These are phyloP conservation scores for Ustilago lituana DNA, from an alignment of 1,284 basidiomycete genomes.

Conservation along the genomic window DNA sequence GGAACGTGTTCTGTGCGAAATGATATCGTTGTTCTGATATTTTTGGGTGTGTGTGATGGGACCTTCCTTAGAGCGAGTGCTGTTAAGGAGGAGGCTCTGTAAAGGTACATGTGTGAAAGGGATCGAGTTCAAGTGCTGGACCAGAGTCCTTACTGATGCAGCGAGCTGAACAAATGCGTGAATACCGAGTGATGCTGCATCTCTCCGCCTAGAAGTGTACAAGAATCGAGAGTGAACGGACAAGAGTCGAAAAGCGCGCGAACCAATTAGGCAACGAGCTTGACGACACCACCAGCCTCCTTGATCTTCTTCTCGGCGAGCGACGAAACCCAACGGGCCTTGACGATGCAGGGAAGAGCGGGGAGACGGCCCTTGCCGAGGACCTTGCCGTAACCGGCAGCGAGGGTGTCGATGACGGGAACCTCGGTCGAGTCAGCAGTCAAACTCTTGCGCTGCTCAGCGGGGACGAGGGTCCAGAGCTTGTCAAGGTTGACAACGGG, in stretches of 20 bases:
- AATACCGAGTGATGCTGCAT: background rate
- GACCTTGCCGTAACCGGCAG: constrained; percentile 67
- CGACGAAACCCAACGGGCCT: constrained; percentile 67
- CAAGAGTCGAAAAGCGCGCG: background rate
- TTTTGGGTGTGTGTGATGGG: constrained; percentile 34
- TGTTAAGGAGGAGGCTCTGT: background rate
- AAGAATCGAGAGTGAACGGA: constrained; percentile 6
- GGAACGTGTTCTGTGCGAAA: constrained; percentile 22
- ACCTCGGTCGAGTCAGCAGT: constrained; percentile 61
- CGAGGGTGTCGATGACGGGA: constrained; percentile 67
- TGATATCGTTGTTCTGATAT: constrained; percentile 45
- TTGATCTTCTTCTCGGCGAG: constrained; percentile 68
- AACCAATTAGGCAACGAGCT: constrained; percentile 53
- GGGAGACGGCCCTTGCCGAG: constrained; percentile 67
- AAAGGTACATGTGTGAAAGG: constrained; percentile 27
- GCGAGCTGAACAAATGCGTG: background rate
- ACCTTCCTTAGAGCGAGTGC: background rate
- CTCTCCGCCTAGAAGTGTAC: background rate
- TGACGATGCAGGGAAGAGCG: constrained; percentile 65
- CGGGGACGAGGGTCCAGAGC: constrained; percentile 67
- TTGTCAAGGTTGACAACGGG: constrained; percentile 84
- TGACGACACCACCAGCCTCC: constrained; percentile 67
- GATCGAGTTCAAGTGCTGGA: too few relatives aligned
- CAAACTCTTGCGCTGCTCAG: constrained; percentile 62
- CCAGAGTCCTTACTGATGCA: too few relatives aligned